Evolutionary conservation across 2,329 filamentous ascomycete genomes (phyloP).

Genomic region (Fusarium sp.): DNA sequence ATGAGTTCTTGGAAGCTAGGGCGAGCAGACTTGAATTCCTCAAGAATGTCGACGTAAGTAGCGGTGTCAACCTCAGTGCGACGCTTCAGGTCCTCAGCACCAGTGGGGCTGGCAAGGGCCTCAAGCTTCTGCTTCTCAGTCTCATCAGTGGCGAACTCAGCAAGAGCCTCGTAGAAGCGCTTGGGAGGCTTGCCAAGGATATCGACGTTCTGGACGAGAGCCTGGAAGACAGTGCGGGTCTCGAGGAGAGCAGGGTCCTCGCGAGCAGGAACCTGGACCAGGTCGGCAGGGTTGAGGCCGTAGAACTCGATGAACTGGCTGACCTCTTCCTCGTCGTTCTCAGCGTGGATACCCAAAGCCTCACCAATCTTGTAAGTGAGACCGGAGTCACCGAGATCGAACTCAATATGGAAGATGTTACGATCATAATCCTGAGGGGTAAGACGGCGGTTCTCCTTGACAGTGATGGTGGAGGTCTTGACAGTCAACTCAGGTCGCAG

Average conservation of each 20-base stretch:
- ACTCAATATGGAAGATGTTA: slow-evolving; percentile 99
- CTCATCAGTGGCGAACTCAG: slow-evolving; percentile 86
- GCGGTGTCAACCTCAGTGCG: slow-evolving; percentile 90
- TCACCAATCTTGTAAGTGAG: slow-evolving; percentile 98
- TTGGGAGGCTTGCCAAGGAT: slow-evolving; percentile 97
- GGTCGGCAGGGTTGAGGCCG: slow-evolving; percentile 81
- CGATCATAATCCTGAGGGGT: slow-evolving; percentile 91
- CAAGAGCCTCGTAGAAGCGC: slow-evolving; percentile 94
- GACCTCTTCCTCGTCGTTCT: slow-evolving; percentile 86
- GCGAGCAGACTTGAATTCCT: slow-evolving; percentile 90
- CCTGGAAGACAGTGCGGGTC: slow-evolving; percentile 92
- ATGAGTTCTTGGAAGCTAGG: slow-evolving; percentile 90
- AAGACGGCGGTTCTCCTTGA: slow-evolving; percentile 95
- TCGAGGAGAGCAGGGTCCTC: slow-evolving; percentile 81
- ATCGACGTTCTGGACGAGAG: slow-evolving; percentile 91
- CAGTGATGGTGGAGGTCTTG: slow-evolving; percentile 87
- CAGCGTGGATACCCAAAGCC: slow-evolving; percentile 93
- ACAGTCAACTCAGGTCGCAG: slow-evolving; percentile 88
- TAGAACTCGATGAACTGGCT: slow-evolving; percentile 91
- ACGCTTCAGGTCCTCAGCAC: slow-evolving; percentile 90
- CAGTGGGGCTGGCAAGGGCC: slow-evolving; percentile 80
- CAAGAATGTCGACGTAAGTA: slow-evolving; percentile 89
- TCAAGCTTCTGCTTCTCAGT: slow-evolving; percentile 84
- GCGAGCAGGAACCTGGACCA: slow-evolving; percentile 91
- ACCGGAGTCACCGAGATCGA: slow-evolving; percentile 90